Evolutionary conservation across 2,329 filamentous ascomycete species (phyloP).

Genomic region (Xylariaceae sp.): DNA sequence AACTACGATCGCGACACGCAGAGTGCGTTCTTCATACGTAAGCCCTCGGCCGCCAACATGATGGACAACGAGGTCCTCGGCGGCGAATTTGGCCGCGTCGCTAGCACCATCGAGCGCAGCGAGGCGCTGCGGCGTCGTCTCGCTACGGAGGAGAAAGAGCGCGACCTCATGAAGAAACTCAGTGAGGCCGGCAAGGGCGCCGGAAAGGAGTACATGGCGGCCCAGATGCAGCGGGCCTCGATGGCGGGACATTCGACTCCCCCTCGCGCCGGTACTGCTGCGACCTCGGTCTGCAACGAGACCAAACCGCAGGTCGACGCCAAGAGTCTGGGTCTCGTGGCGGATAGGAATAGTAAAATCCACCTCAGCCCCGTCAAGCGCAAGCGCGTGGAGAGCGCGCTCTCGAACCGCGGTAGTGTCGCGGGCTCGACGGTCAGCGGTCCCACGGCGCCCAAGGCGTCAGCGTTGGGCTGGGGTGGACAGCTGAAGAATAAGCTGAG

Average conservation of each 20-base stretch:
- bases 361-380: conserved; percentile 57
- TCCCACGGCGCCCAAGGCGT: neutral
- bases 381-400: conserved; percentile 51
- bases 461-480: conserved; percentile 52
- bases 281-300: conserved; percentile 16
- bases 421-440: neutral
- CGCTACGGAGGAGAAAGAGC: conserved; percentile 64
- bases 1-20: conserved; percentile 56
- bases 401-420: conserved; percentile 28
- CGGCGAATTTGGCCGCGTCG: conserved; percentile 37
- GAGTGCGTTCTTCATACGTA: conserved; percentile 49
- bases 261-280: neutral
- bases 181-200: conserved; percentile 59
- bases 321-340: conserved; percentile 40
- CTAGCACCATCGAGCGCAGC: conserved; percentile 55
- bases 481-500: conserved; percentile 51
- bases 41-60: conserved; percentile 52
- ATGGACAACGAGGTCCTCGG: conserved; percentile 56
- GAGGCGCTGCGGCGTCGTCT: conserved; percentile 62
- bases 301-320: conserved; percentile 39
- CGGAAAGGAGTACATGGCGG: conserved; percentile 65
- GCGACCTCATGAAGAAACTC: conserved; percentile 64
- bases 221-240: conserved; percentile 19
- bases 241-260: conserved; percentile 7
- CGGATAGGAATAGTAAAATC: conserved; percentile 40